Conservation (phyloP, 2,329 filamentous ascomycete genomes). For the Myriosclerotinia duriaeana region DNA sequence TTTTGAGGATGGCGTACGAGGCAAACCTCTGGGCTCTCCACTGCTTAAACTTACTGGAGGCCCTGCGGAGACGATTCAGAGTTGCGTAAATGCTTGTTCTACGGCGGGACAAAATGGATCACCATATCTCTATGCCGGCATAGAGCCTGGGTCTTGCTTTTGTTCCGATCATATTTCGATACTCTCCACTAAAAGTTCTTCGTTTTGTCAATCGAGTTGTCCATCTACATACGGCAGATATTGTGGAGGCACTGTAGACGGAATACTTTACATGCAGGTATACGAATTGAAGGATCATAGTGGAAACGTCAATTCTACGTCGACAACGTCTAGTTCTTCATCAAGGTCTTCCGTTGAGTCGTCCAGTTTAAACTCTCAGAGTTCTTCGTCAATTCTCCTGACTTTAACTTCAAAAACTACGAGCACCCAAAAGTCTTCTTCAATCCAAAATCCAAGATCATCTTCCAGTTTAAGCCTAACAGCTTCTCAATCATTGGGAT, state of each 20-base stretch:
- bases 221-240: background rate
- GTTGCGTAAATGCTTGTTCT: conserved; percentile 12
- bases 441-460: background rate
- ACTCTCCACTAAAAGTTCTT: background rate
- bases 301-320: background rate
- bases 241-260: background rate
- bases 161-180: conserved; percentile 15
- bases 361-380: background rate
- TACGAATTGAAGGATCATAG: conserved; percentile 1
- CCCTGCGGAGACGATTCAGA: conserved; percentile 11
- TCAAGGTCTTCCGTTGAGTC: background rate
- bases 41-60: background rate
- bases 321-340: background rate
- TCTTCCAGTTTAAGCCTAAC: background rate
- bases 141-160: conserved; percentile 14
- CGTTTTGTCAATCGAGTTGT: conserved; percentile 13
- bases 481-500: background rate
- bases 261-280: conserved; percentile 14
- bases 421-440: background rate
- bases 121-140: conserved; percentile 12
- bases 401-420: background rate
- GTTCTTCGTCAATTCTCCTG: background rate
- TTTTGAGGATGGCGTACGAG: conserved; percentile 4
- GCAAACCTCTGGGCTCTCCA: conserved; percentile 4
- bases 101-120: background rate